Percentiles rank a stretch among this genome's conserved stretches.
Evolutionary conservation across 2,329 filamentous ascomycete species (phyloP).

Genomic region (Fusarium keratoplasticum): DNA sequence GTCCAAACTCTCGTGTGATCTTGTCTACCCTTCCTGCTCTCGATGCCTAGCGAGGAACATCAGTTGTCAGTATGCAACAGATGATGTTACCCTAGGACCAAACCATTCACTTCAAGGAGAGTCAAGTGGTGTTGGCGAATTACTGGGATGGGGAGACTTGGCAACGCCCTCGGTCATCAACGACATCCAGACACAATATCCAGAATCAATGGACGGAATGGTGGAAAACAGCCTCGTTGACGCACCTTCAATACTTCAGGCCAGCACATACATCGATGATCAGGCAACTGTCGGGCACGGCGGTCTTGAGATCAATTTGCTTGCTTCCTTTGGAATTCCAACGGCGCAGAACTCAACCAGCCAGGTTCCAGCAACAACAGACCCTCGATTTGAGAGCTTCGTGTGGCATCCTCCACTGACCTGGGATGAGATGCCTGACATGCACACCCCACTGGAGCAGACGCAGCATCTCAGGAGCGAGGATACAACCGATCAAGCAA

Average conservation of each 20-base stretch:
- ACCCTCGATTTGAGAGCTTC: not conserved
- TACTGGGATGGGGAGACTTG: not conserved
- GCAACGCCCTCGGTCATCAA: not conserved
- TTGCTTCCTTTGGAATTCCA: not conserved
- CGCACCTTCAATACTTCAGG: not conserved
- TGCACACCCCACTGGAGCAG: not conserved
- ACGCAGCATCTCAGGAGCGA: not conserved
- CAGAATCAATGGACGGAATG: not conserved
- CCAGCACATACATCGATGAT: not conserved
- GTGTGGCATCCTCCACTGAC: not conserved
- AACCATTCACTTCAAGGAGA: not conserved
- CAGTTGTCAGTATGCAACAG: not conserved
- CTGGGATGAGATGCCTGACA: not conserved
- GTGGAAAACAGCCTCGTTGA: not conserved
- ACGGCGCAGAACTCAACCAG: not conserved
- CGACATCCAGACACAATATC: not conserved
- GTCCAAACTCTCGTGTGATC: not conserved
- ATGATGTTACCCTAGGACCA: not conserved
- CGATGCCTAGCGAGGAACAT: not conserved
- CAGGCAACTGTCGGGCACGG: not conserved
- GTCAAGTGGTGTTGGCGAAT: not conserved
- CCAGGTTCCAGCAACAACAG: not conserved
- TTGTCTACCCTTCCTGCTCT: not conserved
- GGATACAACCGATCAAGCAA: not conserved
- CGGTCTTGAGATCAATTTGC: not conserved